Evolutionary conservation across 2,329 filamentous ascomycete species (phyloP).

Genomic region (Didymella sp.): DNA sequence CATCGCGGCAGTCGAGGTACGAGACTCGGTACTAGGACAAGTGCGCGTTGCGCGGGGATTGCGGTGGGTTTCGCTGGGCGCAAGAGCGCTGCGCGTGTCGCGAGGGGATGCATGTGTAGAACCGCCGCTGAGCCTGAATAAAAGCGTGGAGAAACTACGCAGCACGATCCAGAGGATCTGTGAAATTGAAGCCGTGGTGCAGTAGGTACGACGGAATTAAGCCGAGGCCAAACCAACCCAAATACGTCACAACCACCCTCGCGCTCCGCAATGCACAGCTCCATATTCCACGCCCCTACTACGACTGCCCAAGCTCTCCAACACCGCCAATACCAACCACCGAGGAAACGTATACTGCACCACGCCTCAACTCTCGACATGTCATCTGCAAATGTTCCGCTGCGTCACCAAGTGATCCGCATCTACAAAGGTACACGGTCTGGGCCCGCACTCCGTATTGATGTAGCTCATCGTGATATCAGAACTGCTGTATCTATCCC

Average conservation of each 20-base stretch:
- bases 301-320: neutral
- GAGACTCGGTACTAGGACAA: neutral
- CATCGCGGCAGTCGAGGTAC: slow-evolving; percentile 3
- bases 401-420: slow-evolving; percentile 79
- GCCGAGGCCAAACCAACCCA: slow-evolving; percentile 24
- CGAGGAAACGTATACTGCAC: too few species aligned
- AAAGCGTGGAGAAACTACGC: neutral
- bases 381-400: slow-evolving; percentile 42
- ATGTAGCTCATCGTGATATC: neutral
- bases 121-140: neutral
- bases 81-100: slow-evolving; percentile 23
- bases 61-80: slow-evolving; percentile 9
- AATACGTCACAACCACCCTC: slow-evolving; percentile 27
- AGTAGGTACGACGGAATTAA: slow-evolving; percentile 13
- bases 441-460: neutral
- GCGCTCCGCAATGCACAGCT: neutral
- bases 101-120: slow-evolving; percentile 27
- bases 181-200: neutral
- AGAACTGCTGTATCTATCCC: slow-evolving; percentile 86
- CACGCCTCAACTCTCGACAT: too few species aligned
- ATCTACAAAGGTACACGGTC: slow-evolving; percentile 81
- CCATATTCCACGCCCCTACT: neutral
- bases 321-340: neutral
- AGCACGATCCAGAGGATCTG: neutral
- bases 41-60: slow-evolving; percentile 9